Percentiles rank a stretch among this genome's conserved stretches.
Evolutionary conservation across 2,329 filamentous ascomycete genomes (phyloP).

Genomic region (Trichoderma atrobrunneum): DNA sequence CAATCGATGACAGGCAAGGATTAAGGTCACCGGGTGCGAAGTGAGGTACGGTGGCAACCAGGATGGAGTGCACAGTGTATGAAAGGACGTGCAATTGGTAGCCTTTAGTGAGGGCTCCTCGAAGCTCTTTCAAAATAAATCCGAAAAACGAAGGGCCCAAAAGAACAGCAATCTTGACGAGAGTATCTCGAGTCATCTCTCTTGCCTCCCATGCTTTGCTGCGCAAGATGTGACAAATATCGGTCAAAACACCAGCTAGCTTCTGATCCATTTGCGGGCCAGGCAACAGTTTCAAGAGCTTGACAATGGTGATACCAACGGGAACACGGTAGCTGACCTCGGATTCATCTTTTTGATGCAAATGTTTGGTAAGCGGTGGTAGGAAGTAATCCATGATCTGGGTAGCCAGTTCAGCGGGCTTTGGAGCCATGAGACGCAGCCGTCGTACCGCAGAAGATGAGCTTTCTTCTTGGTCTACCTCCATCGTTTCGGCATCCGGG

Average conservation of each 20-base stretch:
- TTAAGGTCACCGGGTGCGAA: slow-evolving; percentile 82
- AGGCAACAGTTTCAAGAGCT: slow-evolving; percentile 79
- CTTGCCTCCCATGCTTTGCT: slow-evolving; percentile 85
- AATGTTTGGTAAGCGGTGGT: slow-evolving; percentile 75
- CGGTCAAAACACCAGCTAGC: slow-evolving; percentile 80
- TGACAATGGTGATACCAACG: slow-evolving; percentile 83
- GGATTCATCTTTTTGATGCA: slow-evolving; percentile 92
- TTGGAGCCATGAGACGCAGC: slow-evolving; percentile 65
- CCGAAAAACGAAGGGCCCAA: slow-evolving; percentile 81
- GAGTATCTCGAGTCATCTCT: slow-evolving; percentile 85
- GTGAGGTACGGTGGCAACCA: slow-evolving; percentile 70
- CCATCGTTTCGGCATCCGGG: slow-evolving; percentile 40
- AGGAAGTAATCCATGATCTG: slow-evolving; percentile 75
- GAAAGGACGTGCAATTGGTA: slow-evolving; percentile 95
- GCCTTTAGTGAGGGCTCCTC: slow-evolving; percentile 76
- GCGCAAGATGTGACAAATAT: slow-evolving; percentile 88
- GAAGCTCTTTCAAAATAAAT: slow-evolving; percentile 89
- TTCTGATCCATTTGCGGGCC: slow-evolving; percentile 67
- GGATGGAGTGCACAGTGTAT: slow-evolving; percentile 88
- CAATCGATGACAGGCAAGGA: slow-evolving; percentile 76
- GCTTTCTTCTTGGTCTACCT: slow-evolving; percentile 37
- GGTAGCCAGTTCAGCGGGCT: slow-evolving; percentile 61
- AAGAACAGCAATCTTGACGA: slow-evolving; percentile 77
- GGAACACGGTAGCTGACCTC: slow-evolving; percentile 91
- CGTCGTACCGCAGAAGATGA: slow-evolving; percentile 33